Percentiles rank a stretch among this genome's conserved stretches.
phyloP scores from a whole-genome alignment of 305 asterid genomes.

The Fraxinus floribunda region DNA sequence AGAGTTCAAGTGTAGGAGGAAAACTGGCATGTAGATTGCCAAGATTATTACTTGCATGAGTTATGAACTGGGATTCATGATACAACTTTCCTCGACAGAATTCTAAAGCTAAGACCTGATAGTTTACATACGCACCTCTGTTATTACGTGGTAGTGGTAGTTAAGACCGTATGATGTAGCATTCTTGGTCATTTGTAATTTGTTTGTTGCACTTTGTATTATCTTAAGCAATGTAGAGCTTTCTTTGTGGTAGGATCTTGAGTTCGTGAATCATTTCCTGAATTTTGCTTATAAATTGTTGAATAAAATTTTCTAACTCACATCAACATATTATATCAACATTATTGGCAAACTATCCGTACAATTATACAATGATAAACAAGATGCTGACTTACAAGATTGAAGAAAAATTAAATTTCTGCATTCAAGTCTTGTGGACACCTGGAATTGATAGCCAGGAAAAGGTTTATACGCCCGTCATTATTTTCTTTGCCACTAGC shows the following conservation, averaged over 20 bases:
- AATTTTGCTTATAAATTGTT: neutral
- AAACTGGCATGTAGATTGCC: neutral
- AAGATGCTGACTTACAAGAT: slow-evolving; percentile 25
- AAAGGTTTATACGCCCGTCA: slow-evolving; percentile 38
- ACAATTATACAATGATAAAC: neutral
- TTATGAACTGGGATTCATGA: neutral
- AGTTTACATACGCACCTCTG: neutral
- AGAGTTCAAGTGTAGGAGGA: neutral
- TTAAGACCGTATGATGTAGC: neutral
- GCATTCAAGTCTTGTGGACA: slow-evolving; percentile 3
- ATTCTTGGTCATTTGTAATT: neutral
- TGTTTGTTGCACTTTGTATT: neutral
- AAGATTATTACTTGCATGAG: neutral
- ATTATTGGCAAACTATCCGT: neutral
- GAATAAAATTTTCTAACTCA: neutral
- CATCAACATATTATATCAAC: neutral
- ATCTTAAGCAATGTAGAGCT: neutral
- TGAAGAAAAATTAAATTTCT: neutral
- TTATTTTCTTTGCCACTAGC: slow-evolving; percentile 29
- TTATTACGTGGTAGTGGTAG: neutral
- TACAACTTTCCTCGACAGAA: neutral
- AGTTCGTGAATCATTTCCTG: neutral
- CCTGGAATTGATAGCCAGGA: neutral
- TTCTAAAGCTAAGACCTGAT: neutral
- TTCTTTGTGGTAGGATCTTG: neutral